These are phyloP conservation scores for Serendipita sp. DNA, from an alignment of 768 basidiomycete genomes.

Conservation along the genomic window DNA sequence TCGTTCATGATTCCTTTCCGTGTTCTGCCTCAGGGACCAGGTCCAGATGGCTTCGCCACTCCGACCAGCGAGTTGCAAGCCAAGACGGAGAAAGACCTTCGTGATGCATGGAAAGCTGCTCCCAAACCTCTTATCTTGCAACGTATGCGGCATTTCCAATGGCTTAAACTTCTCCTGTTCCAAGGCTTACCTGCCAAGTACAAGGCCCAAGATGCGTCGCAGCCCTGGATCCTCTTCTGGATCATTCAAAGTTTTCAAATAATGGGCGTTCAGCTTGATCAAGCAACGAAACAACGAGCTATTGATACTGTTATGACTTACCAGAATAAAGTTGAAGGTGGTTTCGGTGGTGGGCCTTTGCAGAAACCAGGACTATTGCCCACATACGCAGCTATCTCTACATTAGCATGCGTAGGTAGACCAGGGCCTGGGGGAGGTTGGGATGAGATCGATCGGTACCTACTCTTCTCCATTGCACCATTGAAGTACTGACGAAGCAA, in stretches of 20 bases:
- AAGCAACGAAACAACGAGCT: conserved; percentile 53
- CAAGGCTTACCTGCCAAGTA: conserved; percentile 74
- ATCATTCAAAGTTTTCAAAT: conserved; percentile 68
- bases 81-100: background rate
- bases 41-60: background rate
- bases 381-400: conserved; percentile 76
- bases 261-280: conserved; percentile 65
- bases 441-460: conserved; percentile 72
- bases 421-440: conserved; percentile 65
- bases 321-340: conserved; percentile 67
- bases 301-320: conserved; percentile 67
- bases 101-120: background rate
- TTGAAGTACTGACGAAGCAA: background rate
- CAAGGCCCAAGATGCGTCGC: conserved; percentile 77
- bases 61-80: background rate
- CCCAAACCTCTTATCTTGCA: background rate
- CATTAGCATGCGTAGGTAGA: conserved; percentile 66
- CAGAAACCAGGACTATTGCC: conserved; percentile 79
- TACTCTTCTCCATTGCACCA: background rate
- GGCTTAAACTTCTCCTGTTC: conserved; percentile 24
- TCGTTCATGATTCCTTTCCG: conserved; percentile 5
- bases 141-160: background rate
- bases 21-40: background rate
- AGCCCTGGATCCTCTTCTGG: conserved; percentile 95
- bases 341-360: conserved; percentile 83